Evolutionary conservation across 148 eudicot genomes (phyloP).

Genomic region (Rhododendron simsii): DNA sequence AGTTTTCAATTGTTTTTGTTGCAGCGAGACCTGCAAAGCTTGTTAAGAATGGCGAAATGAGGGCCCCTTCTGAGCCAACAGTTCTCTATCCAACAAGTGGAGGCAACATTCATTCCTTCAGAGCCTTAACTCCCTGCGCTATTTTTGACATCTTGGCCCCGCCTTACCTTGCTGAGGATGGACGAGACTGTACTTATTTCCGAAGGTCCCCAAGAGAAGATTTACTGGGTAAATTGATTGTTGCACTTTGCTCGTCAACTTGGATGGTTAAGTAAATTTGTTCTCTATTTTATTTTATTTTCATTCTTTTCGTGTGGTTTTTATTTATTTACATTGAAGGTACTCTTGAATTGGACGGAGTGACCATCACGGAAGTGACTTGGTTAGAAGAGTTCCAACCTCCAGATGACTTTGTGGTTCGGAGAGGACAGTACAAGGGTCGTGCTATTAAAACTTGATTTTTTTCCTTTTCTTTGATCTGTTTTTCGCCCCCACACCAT

Average conservation of each 20-base stretch:
- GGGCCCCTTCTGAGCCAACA: slow-evolving; percentile 81
- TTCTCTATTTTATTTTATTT: background rate
- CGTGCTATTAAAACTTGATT: slow-evolving; percentile 29
- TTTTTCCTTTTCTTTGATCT: background rate
- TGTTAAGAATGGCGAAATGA: slow-evolving; percentile 75
- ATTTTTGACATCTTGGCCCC: slow-evolving; percentile 94
- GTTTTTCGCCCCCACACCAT: background rate
- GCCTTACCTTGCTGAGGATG: slow-evolving; percentile 82
- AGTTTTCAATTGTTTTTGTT: background rate
- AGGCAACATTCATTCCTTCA: slow-evolving; percentile 92
- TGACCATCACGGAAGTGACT: slow-evolving; percentile 27
- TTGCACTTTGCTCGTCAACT: background rate
- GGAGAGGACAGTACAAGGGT: slow-evolving; percentile 46
- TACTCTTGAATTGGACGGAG: slow-evolving; percentile 34
- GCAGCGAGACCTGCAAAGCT: slow-evolving; percentile 75
- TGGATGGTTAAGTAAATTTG: background rate
- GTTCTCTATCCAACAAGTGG: slow-evolving; percentile 76
- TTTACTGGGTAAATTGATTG: slow-evolving; percentile 39
- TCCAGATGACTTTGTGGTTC: slow-evolving; percentile 41
- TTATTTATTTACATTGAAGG: slow-evolving; percentile 14
- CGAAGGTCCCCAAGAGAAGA: slow-evolving; percentile 35
- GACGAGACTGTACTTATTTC: slow-evolving; percentile 80
- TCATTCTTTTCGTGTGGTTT: background rate
- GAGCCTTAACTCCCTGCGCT: slow-evolving; percentile 87
- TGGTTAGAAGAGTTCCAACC: slow-evolving; percentile 50